These are phyloP conservation scores for Magnusiomyces clavatus DNA, from an alignment of 1,139 yeast genomes.

Conservation along the genomic window DNA sequence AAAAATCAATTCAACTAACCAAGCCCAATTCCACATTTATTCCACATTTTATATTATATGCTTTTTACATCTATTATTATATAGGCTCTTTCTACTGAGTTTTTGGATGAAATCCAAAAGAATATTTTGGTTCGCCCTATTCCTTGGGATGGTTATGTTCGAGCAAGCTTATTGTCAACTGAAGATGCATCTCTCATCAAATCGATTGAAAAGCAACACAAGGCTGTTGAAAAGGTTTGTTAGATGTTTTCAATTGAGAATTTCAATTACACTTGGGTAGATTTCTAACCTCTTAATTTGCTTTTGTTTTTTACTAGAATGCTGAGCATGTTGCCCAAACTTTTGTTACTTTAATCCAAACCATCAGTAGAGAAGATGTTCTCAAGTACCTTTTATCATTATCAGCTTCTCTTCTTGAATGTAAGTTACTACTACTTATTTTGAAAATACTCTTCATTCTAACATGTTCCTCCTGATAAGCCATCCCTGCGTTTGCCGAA, in stretches of 20 bases:
- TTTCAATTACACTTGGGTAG: background rate
- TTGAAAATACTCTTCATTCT: constrained; percentile 15
- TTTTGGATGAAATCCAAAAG: constrained; percentile 65
- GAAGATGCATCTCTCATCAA: constrained; percentile 63
- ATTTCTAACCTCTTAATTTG: constrained; percentile 15
- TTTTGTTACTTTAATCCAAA: constrained; percentile 48
- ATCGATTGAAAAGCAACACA: constrained; percentile 47
- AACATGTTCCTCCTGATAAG: constrained; percentile 31
- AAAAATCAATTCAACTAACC: too few species aligned
- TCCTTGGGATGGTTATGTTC: constrained; percentile 88
- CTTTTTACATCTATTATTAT: background rate
- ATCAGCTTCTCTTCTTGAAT: constrained; percentile 49
- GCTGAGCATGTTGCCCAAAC: constrained; percentile 50
- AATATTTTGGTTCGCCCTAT: constrained; percentile 74
- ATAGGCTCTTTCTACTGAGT: constrained; percentile 4
- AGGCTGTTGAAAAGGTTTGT: constrained; percentile 24
- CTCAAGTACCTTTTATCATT: constrained; percentile 65
- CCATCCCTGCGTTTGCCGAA: constrained; percentile 41
- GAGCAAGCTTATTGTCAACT: constrained; percentile 59
- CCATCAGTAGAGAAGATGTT: constrained; percentile 56
- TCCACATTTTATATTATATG: too few species aligned
- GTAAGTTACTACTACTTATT: constrained; percentile 9
- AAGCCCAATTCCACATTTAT: too few species aligned
- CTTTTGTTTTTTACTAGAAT: constrained; percentile 25
- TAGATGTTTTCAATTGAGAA: background rate